phyloP scores from a whole-genome alignment of 2,329 filamentous ascomycete genomes.

The Domatiomyces catenatus region DNA sequence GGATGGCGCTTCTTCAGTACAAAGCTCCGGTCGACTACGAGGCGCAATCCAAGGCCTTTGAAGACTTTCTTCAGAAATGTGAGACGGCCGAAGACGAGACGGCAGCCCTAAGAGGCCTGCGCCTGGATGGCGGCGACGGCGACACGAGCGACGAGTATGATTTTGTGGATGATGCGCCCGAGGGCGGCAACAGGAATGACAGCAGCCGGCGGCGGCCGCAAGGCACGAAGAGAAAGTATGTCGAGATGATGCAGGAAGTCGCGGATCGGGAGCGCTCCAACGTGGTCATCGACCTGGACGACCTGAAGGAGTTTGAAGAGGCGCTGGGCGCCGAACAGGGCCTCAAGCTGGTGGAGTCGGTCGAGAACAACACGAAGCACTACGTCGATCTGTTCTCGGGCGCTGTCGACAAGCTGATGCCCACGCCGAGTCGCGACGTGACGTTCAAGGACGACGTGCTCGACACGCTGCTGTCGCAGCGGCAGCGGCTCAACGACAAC shows the following conservation, averaged over 20 bases:
- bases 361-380: slow-evolving; percentile 83
- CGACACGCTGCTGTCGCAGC: slow-evolving; percentile 88
- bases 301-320: slow-evolving; percentile 67
- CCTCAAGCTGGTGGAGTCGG: slow-evolving; percentile 55
- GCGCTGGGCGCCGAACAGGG: slow-evolving; percentile 52
- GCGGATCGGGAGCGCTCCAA: slow-evolving; percentile 65
- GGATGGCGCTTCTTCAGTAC: slow-evolving; percentile 75
- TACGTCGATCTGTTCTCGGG: slow-evolving; percentile 85
- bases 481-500: slow-evolving; percentile 70
- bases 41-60: slow-evolving; percentile 64
- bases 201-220: slow-evolving; percentile 36
- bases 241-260: slow-evolving; percentile 70
- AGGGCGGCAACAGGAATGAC: slow-evolving; percentile 15
- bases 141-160: slow-evolving; percentile 81
- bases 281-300: slow-evolving; percentile 76
- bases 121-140: slow-evolving; percentile 58
- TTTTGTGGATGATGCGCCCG: slow-evolving; percentile 59
- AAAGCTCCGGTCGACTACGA: slow-evolving; percentile 72
- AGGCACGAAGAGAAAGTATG: slow-evolving; percentile 60
- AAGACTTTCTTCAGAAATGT: slow-evolving; percentile 76
- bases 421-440: slow-evolving; percentile 58
- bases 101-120: slow-evolving; percentile 68
- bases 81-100: slow-evolving; percentile 57
- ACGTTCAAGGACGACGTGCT: slow-evolving; percentile 96
- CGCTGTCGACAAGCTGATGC: slow-evolving; percentile 77